phyloP scores from a whole-genome alignment of 2,329 filamentous ascomycete species.

The Alternaria triticina region DNA sequence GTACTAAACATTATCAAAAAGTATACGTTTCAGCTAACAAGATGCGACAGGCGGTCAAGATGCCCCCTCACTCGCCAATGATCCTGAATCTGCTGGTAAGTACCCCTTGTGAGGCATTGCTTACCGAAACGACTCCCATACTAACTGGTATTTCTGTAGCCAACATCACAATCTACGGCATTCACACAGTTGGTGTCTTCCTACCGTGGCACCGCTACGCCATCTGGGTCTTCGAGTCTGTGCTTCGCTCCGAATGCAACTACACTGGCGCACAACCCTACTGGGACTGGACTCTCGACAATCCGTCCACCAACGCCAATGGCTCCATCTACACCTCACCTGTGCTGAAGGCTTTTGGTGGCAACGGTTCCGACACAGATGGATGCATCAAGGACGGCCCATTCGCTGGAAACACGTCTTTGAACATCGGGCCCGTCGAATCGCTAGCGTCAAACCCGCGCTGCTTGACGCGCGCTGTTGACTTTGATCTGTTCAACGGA shows the following conservation, averaged over 20 bases:
- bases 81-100: not conserved
- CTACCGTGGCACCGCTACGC: not conserved
- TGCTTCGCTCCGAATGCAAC: not conserved
- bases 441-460: not conserved
- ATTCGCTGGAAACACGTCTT: not conserved
- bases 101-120: not conserved
- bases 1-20: not conserved
- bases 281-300: not conserved
- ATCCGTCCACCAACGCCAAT: not conserved
- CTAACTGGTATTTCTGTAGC: not conserved
- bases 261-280: not conserved
- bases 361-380: not conserved
- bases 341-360: not conserved
- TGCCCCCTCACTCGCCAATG: not conserved
- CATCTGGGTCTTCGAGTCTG: not conserved
- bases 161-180: not conserved
- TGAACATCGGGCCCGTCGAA: not conserved
- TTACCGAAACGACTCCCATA: not conserved
- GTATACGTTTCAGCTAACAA: not conserved
- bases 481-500: not conserved
- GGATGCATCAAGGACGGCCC: not conserved
- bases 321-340: not conserved
- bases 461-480: not conserved
- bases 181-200: not conserved
- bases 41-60: not conserved